These are phyloP conservation scores for Chaetomium tenue DNA, from an alignment of 495 filamentous ascomycete species.

Conservation along the genomic window DNA sequence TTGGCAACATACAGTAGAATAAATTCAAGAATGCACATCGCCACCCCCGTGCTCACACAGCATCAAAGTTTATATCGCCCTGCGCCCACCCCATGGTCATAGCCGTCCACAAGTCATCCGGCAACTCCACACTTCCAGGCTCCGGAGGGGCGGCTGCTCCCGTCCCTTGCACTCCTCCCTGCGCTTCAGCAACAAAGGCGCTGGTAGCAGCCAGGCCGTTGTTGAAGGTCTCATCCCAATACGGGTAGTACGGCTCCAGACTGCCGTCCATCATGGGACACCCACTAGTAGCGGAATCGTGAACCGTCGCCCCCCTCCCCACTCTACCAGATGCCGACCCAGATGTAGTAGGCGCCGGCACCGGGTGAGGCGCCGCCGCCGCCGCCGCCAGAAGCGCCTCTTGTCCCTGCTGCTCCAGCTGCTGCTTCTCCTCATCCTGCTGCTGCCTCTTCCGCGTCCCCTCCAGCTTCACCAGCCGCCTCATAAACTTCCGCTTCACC, in stretches of 20 bases:
- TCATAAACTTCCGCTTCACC: slow-evolving; percentile 41
- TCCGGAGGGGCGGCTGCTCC: neutral
- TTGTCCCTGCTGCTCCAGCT: slow-evolving; percentile 15
- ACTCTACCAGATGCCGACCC: neutral
- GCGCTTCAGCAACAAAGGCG: neutral
- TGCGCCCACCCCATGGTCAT: slow-evolving; percentile 29
- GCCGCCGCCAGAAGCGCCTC: neutral
- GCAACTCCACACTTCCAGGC: neutral
- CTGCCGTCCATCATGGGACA: slow-evolving; percentile 52
- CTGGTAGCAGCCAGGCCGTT: neutral
- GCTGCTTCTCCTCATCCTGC: neutral
- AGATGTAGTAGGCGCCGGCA: neutral
- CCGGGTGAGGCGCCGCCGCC: slow-evolving; percentile 5
- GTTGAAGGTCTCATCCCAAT: slow-evolving; percentile 42
- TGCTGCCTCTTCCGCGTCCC: neutral
- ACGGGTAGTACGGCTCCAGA: slow-evolving; percentile 40
- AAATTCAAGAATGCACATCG: neutral
- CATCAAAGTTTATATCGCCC: slow-evolving; percentile 4
- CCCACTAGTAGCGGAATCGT: slow-evolving; percentile 21
- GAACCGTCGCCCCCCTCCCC: neutral
- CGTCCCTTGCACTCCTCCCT: neutral
- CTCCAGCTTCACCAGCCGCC: slow-evolving; percentile 38
- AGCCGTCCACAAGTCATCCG: slow-evolving; percentile 28
- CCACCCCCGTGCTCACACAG: neutral
- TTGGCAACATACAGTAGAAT: neutral